These are phyloP conservation scores for Hyaloscypha variabilis DNA, from an alignment of 495 filamentous ascomycete species.

Conservation along the genomic window DNA sequence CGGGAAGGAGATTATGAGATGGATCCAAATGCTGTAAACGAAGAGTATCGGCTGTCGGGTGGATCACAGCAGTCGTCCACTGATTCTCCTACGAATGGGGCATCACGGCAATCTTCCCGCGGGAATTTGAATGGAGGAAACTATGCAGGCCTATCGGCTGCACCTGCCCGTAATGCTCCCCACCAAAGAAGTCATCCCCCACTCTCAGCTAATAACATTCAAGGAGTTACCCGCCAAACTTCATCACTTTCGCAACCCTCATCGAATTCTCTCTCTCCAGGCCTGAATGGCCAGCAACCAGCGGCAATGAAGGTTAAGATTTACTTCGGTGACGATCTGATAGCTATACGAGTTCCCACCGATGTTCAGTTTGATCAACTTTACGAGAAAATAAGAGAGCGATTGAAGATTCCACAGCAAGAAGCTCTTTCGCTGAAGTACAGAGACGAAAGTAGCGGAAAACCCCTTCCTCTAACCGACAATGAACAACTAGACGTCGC, in stretches of 20 bases:
- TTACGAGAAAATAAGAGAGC: slow-evolving; percentile 77
- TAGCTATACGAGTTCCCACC: slow-evolving; percentile 83
- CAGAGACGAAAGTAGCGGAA: slow-evolving; percentile 80
- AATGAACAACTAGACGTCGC: slow-evolving; percentile 83
- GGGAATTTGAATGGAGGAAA: slow-evolving; percentile 65
- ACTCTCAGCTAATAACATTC: slow-evolving; percentile 19
- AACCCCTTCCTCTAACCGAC: slow-evolving; percentile 70
- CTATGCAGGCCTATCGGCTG: slow-evolving; percentile 56
- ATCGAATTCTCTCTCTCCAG: slow-evolving; percentile 54
- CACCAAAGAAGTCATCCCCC: slow-evolving; percentile 60
- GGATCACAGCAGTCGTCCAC: slow-evolving; percentile 73
- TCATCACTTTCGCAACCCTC: slow-evolving; percentile 77
- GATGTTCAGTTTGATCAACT: slow-evolving; percentile 79
- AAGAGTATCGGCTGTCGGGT: slow-evolving; percentile 69
- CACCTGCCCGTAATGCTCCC: slow-evolving; percentile 56
- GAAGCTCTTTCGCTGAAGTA: slow-evolving; percentile 80
- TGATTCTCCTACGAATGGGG: slow-evolving; percentile 53
- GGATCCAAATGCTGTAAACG: slow-evolving; percentile 64
- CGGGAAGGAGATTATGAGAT: slow-evolving; percentile 92
- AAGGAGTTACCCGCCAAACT: slow-evolving; percentile 65
- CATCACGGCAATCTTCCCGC: slow-evolving; percentile 76
- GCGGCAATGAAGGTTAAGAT: slow-evolving; percentile 87
- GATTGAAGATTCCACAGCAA: slow-evolving; percentile 65
- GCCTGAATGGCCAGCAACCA: slow-evolving; percentile 33
- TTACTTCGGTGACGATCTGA: slow-evolving; percentile 85